Percentiles rank a stretch among this genome's conserved stretches.
Evolutionary conservation across 2,329 filamentous ascomycete genomes (phyloP).

Genomic region (Ceratocystis papillata): DNA sequence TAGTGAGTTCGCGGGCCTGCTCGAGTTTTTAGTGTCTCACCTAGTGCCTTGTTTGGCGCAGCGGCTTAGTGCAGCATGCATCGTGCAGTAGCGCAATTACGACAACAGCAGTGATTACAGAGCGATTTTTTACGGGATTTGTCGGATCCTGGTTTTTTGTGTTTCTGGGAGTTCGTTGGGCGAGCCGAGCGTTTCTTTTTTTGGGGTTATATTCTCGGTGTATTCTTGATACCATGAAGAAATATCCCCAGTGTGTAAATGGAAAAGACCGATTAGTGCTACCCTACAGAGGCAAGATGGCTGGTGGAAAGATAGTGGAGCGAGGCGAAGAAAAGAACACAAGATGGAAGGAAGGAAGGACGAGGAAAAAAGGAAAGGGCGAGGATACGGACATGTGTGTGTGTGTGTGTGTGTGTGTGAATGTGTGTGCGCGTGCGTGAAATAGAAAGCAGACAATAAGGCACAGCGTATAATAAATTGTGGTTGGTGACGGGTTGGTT

Average conservation of each 20-base stretch:
- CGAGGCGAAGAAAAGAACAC: not conserved
- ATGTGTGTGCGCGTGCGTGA: not conserved
- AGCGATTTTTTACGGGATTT: not conserved
- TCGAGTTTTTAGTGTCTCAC: not conserved
- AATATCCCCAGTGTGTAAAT: not conserved
- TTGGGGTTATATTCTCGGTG: not conserved
- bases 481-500: not conserved
- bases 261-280: not conserved
- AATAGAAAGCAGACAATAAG: not conserved
- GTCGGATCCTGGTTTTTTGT: conserved; percentile 4
- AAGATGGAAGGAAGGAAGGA: not conserved
- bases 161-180: not conserved
- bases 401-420: not conserved
- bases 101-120: not conserved
- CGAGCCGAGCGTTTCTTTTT: not conserved
- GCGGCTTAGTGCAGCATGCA: not conserved
- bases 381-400: not conserved
- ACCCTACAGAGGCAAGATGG: not conserved
- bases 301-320: not conserved
- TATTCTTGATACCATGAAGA: conserved; percentile 8
- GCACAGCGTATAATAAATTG: not conserved
- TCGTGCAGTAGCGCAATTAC: not conserved
- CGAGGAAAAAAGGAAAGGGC: not conserved
- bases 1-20: not conserved
- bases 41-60: not conserved